These are phyloP conservation scores for Cenchrus americanus DNA, from an alignment of 176 grass and related monocot species.

Conservation along the genomic window DNA sequence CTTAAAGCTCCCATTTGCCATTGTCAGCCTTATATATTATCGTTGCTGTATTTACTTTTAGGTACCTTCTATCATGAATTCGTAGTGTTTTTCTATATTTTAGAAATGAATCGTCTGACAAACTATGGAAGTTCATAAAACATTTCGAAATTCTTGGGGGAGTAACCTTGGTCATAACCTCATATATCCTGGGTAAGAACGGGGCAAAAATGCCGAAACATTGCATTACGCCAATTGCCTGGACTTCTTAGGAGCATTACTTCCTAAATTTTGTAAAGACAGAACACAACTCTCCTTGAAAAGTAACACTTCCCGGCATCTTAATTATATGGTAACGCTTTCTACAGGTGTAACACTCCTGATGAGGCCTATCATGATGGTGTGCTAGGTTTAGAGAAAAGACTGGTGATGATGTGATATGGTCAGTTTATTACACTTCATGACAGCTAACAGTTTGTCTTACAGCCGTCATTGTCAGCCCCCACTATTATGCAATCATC, in stretches of 20 bases:
- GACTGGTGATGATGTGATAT: not conserved
- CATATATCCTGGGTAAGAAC: not conserved
- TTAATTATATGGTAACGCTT: conserved; percentile 3
- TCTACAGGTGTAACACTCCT: not conserved
- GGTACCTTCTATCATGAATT: not conserved
- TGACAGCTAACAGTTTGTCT: not conserved
- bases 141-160: not conserved
- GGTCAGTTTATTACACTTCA: not conserved
- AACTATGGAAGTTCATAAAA: conserved; percentile 8
- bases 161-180: not conserved
- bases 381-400: not conserved
- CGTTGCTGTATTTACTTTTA: not conserved
- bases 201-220: not conserved
- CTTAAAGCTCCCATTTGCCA: not conserved
- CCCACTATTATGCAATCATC: conserved; percentile 22
- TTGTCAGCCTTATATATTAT: not conserved
- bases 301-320: not conserved
- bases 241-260: not conserved
- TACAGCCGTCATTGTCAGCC: conserved; percentile 19
- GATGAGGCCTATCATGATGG: not conserved
- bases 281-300: too few relatives aligned
- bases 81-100: not conserved
- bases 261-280: not conserved
- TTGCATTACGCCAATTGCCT: not conserved
- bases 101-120: not conserved